Base-by-base conservation (phyloP, 2,329 filamentous ascomycete species). In the Cephalotrichum gorgonifer region DNA sequence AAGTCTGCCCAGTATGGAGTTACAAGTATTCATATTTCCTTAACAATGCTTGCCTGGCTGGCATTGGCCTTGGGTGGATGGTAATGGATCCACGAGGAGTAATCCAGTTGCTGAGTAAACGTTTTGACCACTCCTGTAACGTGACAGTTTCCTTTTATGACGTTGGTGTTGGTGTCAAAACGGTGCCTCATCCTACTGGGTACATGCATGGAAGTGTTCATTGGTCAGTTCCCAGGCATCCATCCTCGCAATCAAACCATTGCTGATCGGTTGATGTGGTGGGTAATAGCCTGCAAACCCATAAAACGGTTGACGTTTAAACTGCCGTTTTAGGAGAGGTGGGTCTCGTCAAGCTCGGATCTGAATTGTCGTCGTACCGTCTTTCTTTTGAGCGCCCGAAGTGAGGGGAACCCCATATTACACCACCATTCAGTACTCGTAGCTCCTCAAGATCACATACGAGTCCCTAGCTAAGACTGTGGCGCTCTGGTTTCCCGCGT, bases 371-470 rank as follows among this genome's bases (percentile, higher is more conserved):
- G n/a, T 47, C 47, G 17, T 43, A 33, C 30, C 20, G n/a, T 23
- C n/a, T 47, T 35, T 27, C 26, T 33, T 26, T 48, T 20, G 45
- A 43, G n/a, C 47, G 28, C 17, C 47, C 28, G 44, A 39, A 48
- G 47, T 48, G 47, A 48, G 47, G 47, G 47, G 47, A 48, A 48
- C 43, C 26, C 27, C n/a, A 31, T 26, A 8, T n/a, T n/a, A 8
- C 33, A 38, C 20, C 33, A 17, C 4, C 33, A 38, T 17, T n/a
- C 14, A 38, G 33, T 4, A 38, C 15, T 14, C 14, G 33, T n/a
- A n/a, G n/a, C n/a, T n/a, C n/a, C 33, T 38, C 33, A 15, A 38
- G 20, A 38, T 38, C n/a, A 38, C n/a, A n/a, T n/a, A n/a, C 33
- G 14, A 38, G 15, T 12, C 9, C 28, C 33, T 6, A 38, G 33